phyloP scores from a whole-genome alignment of 2,329 filamentous ascomycete genomes.

The Hymenoscyphus salicellus region DNA sequence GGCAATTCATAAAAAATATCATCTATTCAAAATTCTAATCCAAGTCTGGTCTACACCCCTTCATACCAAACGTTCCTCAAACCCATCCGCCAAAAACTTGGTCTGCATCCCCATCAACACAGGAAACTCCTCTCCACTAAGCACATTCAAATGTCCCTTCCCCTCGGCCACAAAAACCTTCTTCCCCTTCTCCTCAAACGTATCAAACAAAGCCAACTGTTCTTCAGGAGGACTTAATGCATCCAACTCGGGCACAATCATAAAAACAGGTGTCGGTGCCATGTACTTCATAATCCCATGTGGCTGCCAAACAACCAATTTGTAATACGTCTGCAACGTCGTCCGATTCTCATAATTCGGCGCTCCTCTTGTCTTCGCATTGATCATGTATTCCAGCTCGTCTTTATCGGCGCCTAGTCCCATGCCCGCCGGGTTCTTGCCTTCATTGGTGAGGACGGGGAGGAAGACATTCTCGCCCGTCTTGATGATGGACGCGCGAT shows the following conservation, averaged over 20 bases:
- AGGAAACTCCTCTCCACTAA: not conserved
- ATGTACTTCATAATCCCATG: not conserved
- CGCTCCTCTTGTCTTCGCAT: not conserved
- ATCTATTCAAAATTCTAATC: too few relatives aligned
- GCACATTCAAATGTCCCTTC: not conserved
- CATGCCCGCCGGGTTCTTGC: not conserved
- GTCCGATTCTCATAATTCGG: not conserved
- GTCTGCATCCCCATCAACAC: not conserved
- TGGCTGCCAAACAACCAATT: not conserved
- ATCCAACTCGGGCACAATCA: conserved; percentile 2
- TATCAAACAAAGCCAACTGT: not conserved
- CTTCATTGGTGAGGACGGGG: conserved; percentile 18
- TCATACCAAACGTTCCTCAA: not conserved
- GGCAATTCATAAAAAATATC: too few relatives aligned
- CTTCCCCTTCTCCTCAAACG: not conserved
- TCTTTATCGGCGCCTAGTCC: not conserved
- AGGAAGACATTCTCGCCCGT: conserved; percentile 42
- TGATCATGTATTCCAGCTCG: not conserved
- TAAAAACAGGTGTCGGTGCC: not conserved
- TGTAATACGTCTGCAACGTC: conserved; percentile 3
- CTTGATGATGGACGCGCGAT: conserved; percentile 40
- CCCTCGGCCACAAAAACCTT: not conserved
- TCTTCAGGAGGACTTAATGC: not conserved
- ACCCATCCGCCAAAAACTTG: not conserved
- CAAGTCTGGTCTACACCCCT: too few relatives aligned